These are phyloP conservation scores for Kodamaea ohmeri DNA, from an alignment of 1,139 yeast genomes.

Conservation along the genomic window DNA sequence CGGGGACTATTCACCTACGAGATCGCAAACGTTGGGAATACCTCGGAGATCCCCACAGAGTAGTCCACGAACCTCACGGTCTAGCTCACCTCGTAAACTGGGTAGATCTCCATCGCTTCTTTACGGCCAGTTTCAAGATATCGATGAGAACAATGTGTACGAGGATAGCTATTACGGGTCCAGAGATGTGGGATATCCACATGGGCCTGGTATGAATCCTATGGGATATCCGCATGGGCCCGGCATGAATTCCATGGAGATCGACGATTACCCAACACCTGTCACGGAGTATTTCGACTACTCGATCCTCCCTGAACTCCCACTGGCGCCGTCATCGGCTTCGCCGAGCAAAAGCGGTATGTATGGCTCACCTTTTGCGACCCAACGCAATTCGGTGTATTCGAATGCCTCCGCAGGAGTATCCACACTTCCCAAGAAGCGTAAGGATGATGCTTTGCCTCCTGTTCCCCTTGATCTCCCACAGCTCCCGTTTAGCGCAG, in stretches of 20 bases:
- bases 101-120: slow-evolving; percentile 7
- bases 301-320: slow-evolving; percentile 43
- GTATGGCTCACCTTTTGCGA: slow-evolving; percentile 6
- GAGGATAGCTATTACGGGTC: slow-evolving; percentile 8
- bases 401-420: slow-evolving; percentile 7
- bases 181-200: no score
- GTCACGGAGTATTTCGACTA: slow-evolving; percentile 37
- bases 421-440: slow-evolving; percentile 14
- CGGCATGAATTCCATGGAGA: no score
- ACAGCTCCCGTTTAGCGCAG: slow-evolving; percentile 54
- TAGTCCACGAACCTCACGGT: slow-evolving; percentile 4
- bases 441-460: slow-evolving; percentile 35
- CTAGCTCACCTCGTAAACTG: slow-evolving; percentile 8
- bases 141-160: slow-evolving; percentile 5
- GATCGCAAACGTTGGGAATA: slow-evolving; percentile 7
- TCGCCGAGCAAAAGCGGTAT: slow-evolving; percentile 11
- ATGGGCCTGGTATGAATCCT: no score
- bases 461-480: slow-evolving; percentile 57
- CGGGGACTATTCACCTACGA: background rate
- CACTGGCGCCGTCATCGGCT: slow-evolving; percentile 16
- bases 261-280: slow-evolving; percentile 24
- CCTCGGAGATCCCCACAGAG: slow-evolving; percentile 3
- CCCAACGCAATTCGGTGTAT: slow-evolving; percentile 11
- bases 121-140: slow-evolving; percentile 2
- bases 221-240: background rate